Percentiles rank a stretch among this genome's conserved stretches.
Conservation (phyloP, 371 early-diverging fungal species). For the Rhizopus arrhizus region DNA sequence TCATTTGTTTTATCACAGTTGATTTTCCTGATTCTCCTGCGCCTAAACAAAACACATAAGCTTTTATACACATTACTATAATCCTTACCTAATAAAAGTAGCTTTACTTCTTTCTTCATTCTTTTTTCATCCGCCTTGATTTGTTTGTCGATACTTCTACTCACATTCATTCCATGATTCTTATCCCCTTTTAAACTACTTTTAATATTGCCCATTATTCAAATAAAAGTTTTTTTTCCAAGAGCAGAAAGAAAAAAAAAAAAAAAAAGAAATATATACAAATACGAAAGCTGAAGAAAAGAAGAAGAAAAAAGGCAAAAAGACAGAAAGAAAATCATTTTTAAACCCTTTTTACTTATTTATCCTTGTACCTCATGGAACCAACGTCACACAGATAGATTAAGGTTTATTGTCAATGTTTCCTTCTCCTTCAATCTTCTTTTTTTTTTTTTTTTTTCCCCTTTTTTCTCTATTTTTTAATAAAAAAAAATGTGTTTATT, state of each 20-base stretch:
- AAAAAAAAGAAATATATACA: neutral
- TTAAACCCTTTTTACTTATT: slow-evolving; percentile 4
- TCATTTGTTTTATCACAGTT: slow-evolving; percentile 96
- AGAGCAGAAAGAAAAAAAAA: neutral
- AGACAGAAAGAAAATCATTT: slow-evolving; percentile 13
- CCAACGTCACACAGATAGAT: neutral
- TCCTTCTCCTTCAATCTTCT: neutral
- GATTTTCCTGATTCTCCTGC: slow-evolving; percentile 97
- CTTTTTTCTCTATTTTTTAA: neutral
- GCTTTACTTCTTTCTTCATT: slow-evolving; percentile 83
- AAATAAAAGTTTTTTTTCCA: too few species aligned
- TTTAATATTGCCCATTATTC: slow-evolving; percentile 26
- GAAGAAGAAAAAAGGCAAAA: slow-evolving; percentile 9
- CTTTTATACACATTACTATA: neutral
- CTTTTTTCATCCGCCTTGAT: slow-evolving; percentile 75
- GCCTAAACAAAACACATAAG: slow-evolving; percentile 52
- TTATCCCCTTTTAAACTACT: slow-evolving; percentile 15
- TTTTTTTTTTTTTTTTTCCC: slow-evolving; percentile 11
- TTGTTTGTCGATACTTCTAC: slow-evolving; percentile 79
- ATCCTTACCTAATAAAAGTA: slow-evolving; percentile 79
- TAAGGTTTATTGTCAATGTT: slow-evolving; percentile 5
- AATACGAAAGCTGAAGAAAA: neutral
- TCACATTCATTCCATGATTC: slow-evolving; percentile 30
- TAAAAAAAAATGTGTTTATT: neutral
- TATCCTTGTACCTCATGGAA: slow-evolving; percentile 13